phyloP scores from a whole-genome alignment of 768 basidiomycete species.

The Clavulina sp. region DNA sequence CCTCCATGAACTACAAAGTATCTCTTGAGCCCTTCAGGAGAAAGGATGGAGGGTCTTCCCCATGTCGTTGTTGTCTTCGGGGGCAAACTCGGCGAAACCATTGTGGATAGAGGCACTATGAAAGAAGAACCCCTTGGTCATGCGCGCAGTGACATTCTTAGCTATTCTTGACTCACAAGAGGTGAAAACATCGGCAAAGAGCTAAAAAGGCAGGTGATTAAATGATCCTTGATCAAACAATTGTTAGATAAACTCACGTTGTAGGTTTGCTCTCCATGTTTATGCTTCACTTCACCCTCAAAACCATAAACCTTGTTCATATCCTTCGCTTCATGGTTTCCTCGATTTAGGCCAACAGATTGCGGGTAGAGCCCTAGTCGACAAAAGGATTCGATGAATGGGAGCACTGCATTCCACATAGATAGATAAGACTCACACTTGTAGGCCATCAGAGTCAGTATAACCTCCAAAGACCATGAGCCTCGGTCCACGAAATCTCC shows the following conservation, averaged over 20 bases:
- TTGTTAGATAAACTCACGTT: conserved; percentile 32
- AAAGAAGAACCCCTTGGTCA: not conserved
- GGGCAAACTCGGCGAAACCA: conserved; percentile 53
- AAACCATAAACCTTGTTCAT: conserved; percentile 91
- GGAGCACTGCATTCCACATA: not conserved
- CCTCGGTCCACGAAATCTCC: conserved; percentile 96
- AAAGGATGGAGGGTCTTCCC: conserved; percentile 43
- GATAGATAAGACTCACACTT: conserved; percentile 45
- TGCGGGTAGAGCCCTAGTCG: conserved; percentile 72
- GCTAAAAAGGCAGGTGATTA: conserved; percentile 24
- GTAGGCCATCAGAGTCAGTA: conserved; percentile 81
- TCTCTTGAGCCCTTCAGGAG: conserved; percentile 64
- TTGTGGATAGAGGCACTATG: conserved; percentile 76
- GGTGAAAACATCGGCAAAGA: conserved; percentile 90
- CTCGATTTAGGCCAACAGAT: conserved; percentile 83
- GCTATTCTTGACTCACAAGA: conserved; percentile 40
- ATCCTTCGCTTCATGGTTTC: conserved; percentile 92
- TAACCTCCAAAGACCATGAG: conserved; percentile 90
- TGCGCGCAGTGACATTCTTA: not conserved
- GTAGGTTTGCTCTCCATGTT: conserved; percentile 90
- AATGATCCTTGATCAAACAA: not conserved
- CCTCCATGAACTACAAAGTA: conserved; percentile 96
- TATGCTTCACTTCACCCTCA: conserved; percentile 91
- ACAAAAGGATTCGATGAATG: not conserved
- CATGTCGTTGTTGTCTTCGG: conserved; percentile 26